These are phyloP conservation scores for Termitomyces sp. DNA, from an alignment of 768 basidiomycete genomes.

Conservation along the genomic window DNA sequence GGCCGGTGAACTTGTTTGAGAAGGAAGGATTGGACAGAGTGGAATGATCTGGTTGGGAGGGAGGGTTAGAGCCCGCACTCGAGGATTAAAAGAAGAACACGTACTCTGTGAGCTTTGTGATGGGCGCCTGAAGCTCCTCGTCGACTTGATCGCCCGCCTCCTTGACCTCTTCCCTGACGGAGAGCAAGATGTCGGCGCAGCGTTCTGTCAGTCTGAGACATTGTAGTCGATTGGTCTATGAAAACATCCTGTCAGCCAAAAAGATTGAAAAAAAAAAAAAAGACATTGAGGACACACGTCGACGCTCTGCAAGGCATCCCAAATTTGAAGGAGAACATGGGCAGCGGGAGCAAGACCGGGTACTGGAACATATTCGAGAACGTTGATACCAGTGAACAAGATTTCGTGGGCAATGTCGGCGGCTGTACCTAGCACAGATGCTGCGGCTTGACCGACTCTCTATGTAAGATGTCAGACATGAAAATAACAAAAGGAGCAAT, in stretches of 20 bases:
- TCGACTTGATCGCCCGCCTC: constrained; percentile 53
- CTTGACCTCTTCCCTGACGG: constrained; percentile 56
- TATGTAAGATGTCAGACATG: too few relatives aligned
- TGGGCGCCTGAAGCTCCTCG: constrained; percentile 45
- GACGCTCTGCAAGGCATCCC: constrained; percentile 57
- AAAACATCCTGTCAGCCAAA: too few relatives aligned
- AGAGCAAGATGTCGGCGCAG: constrained; percentile 65
- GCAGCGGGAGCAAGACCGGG: constrained; percentile 53
- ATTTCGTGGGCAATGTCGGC: constrained; percentile 41
- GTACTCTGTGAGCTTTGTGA: constrained; percentile 48
- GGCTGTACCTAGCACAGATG: constrained; percentile 36
- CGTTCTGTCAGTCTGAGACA: constrained; percentile 71
- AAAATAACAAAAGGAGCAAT: too few relatives aligned
- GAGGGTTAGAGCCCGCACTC: too few relatives aligned
- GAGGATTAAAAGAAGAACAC: too few relatives aligned
- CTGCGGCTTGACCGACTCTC: constrained; percentile 34
- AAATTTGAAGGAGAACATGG: constrained; percentile 51
- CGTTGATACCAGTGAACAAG: constrained; percentile 35
- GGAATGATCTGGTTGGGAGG: constrained; percentile 38
- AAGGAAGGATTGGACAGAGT: constrained; percentile 45
- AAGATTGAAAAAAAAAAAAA: neutral
- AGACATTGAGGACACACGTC: constrained; percentile 42
- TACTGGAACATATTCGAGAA: constrained; percentile 49
- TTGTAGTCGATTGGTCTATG: constrained; percentile 61
- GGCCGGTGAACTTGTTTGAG: constrained; percentile 59